Evolutionary conservation across 2,329 filamentous ascomycete genomes (phyloP), one percentile per base, ranked within the genome.

Genomic region (Xylaria sp.): DNA sequence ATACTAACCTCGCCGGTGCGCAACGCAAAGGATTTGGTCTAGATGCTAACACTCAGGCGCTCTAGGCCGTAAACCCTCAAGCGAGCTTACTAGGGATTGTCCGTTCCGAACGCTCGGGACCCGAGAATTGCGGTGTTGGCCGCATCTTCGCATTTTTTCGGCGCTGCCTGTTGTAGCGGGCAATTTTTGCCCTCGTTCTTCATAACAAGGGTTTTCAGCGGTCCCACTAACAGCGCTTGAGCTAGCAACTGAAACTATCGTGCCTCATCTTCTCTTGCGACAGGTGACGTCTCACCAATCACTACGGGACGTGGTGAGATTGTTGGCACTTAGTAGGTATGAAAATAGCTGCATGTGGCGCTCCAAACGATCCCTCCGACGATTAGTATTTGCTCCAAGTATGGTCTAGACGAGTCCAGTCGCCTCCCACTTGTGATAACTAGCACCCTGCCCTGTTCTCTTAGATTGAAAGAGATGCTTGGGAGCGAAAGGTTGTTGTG

Each of bases 41-140:
- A 39, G 57, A 65, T 31, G 37, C 41, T 37, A 8, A 56, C 12
- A 13, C 20, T 39, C 37, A 20, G n/a, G n/a, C 23, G 7, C 13
- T 18, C 31, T 57, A 61, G 25, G 25, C 28, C 55, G 23, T 28
- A 37, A 63, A 34, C 9, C 18, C 23, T 46, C 18, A 54, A 63
- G 48, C 41, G 58, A 46, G 13, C n/a, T 50, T 25, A 15, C 9
- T 39, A 44, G 18, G 12, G 20, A 44, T 60, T 55, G 23, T 44
- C 55, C 34, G 55, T 59, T 28, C 66, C 66, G 59, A 50, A 6
- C 34, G 20, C 39, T 56, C 56, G 66, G 66, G 41, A 31, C 60
- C 60, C 18, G 28, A 63, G 20, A 13, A 39, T 59, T 12, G 15
- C 28, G 28, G 41, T 39, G 48, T 59, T 67, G 37, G 46, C 28